Conservation (phyloP, 495 filamentous ascomycete species). For the Podospora anserina region DNA sequence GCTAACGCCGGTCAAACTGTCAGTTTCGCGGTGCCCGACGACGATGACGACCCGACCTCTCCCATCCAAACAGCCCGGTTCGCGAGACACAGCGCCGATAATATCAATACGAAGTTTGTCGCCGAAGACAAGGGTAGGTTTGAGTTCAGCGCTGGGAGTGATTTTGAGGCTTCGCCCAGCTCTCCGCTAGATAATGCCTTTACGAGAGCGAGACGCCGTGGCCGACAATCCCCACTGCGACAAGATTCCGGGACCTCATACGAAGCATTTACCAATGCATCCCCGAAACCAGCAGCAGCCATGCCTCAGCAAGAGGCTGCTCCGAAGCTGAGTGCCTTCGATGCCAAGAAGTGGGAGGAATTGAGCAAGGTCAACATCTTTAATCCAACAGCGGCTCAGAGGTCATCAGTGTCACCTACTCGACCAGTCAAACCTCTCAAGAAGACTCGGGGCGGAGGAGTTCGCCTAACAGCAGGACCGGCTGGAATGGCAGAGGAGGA, state of each 20-base stretch:
- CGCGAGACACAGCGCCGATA: conserved; percentile 62
- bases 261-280: conserved; percentile 12
- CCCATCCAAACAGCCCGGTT: conserved; percentile 35
- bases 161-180: background rate
- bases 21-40: conserved; percentile 51
- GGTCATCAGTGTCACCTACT: conserved; percentile 39
- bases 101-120: conserved; percentile 67
- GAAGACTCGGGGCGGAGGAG: conserved; percentile 37
- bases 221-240: conserved; percentile 34
- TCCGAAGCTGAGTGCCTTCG: conserved; percentile 49
- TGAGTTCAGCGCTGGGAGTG: conserved; percentile 46
- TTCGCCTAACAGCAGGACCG: conserved; percentile 43
- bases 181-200: conserved; percentile 26
- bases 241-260: conserved; percentile 19
- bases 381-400: conserved; percentile 38
- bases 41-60: conserved; percentile 31
- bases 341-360: conserved; percentile 62
- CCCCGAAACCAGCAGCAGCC: background rate
- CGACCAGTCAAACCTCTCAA: conserved; percentile 31
- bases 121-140: conserved; percentile 37
- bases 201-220: conserved; percentile 35
- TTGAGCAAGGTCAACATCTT: conserved; percentile 62
- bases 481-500: conserved; percentile 49
- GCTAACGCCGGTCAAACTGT: conserved; percentile 33
- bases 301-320: conserved; percentile 12